Evolutionary conservation across 148 eudicot genomes (phyloP).

Genomic region (Chenopodium quinoa): DNA sequence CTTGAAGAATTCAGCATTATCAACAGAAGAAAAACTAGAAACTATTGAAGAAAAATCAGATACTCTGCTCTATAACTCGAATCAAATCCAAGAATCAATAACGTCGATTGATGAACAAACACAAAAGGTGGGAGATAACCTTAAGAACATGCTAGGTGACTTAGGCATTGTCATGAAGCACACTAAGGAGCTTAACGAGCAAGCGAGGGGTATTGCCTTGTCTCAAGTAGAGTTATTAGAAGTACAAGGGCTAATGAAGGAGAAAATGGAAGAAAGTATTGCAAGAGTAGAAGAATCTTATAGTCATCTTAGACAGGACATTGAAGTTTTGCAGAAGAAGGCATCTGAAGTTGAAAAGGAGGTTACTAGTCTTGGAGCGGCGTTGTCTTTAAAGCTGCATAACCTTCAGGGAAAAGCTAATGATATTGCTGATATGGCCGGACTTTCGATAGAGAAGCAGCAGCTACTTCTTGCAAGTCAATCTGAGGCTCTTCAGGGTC

Average conservation of each 20-base stretch:
- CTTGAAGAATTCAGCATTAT: conserved; percentile 52
- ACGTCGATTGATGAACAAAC: conserved; percentile 26
- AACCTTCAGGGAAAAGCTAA: conserved; percentile 63
- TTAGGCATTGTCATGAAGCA: conserved; percentile 20
- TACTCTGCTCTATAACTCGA: conserved; percentile 40
- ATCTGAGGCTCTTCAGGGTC: conserved; percentile 59
- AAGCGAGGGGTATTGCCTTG: conserved; percentile 24
- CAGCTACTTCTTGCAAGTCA: conserved; percentile 64
- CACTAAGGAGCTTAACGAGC: conserved; percentile 24
- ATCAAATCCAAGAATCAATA: conserved; percentile 50
- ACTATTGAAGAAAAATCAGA: conserved; percentile 62
- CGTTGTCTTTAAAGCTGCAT: conserved; percentile 50
- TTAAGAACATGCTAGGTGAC: conserved; percentile 22
- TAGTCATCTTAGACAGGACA: conserved; percentile 13
- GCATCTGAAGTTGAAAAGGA: conserved; percentile 52
- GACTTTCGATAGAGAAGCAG: conserved; percentile 59
- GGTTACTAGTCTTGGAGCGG: conserved; percentile 54
- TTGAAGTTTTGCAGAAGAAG: conserved; percentile 19
- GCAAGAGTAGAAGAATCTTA: conserved; percentile 26
- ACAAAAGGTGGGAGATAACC: conserved; percentile 16
- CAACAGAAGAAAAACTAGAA: conserved; percentile 56
- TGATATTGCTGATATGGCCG: conserved; percentile 60
- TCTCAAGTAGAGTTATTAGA: conserved; percentile 27
- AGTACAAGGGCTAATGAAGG: conserved; percentile 27
- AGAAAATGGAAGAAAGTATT: conserved; percentile 28